A percentile compares a stretch with the other conserved stretches of the same genome.
phyloP scores from a whole-genome alignment of 495 filamentous ascomycete genomes.

The Daldinia bambusicola region DNA sequence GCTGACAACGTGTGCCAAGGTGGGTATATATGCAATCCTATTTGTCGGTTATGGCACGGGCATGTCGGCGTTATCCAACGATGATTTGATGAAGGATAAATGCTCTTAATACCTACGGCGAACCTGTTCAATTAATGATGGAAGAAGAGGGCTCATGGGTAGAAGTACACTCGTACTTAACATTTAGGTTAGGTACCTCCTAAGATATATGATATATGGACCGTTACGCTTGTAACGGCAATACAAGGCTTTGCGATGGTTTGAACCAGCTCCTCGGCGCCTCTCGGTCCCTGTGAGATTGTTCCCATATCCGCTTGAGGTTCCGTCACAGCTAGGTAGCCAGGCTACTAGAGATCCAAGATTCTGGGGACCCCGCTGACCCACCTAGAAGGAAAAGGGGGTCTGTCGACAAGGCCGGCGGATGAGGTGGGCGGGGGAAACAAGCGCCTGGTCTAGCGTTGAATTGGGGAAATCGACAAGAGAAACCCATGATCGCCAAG shows the following conservation, averaged over 20 bases:
- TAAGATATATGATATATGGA: constrained; percentile 23
- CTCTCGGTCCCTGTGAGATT: constrained; percentile 18
- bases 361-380: constrained; percentile 40
- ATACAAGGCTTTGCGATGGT: constrained; percentile 7
- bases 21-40: constrained; percentile 39
- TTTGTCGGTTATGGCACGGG: constrained; percentile 34
- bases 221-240: constrained; percentile 36
- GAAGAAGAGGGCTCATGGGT: neutral
- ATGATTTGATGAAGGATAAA: constrained; percentile 15
- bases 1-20: constrained; percentile 39
- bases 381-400: constrained; percentile 29
- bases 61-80: constrained; percentile 30
- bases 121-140: constrained; percentile 15
- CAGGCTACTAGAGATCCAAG: constrained; percentile 32
- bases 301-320: constrained; percentile 21
- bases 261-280: constrained; percentile 9
- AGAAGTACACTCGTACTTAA: constrained; percentile 42
- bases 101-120: constrained; percentile 33
- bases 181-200: constrained; percentile 4
- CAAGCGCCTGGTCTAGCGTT: constrained; percentile 30
- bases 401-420: constrained; percentile 20
- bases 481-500: constrained; percentile 40
- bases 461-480: constrained; percentile 32
- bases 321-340: constrained; percentile 20
- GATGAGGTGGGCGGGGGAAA: constrained; percentile 33